Conservation (phyloP, 2,329 filamentous ascomycete genomes). For the Sarocladiaceae sp. region DNA sequence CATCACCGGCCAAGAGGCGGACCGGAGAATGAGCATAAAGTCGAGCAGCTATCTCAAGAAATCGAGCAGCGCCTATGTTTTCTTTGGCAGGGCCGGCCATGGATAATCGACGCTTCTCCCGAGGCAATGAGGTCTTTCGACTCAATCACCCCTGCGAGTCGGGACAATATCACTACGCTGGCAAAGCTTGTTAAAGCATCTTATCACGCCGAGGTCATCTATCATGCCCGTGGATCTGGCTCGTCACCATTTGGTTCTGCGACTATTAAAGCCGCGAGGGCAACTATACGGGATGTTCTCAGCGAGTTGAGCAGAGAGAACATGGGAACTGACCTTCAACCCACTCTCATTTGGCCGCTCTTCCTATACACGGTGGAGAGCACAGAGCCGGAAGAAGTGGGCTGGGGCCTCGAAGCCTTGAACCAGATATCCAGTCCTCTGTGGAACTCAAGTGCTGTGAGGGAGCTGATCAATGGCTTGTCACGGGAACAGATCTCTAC, state of each 20-base stretch:
- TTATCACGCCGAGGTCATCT: not conserved
- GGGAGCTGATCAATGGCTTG: not conserved
- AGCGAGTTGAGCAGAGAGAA: not conserved
- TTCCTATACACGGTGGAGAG: not conserved
- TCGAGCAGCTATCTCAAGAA: not conserved
- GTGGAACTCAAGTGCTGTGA: not conserved
- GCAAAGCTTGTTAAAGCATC: not conserved
- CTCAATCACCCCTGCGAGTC: not conserved
- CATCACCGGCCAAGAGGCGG: not conserved
- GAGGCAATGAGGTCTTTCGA: not conserved
- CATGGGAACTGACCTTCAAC: not conserved
- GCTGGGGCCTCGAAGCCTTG: not conserved
- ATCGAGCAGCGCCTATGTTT: not conserved
- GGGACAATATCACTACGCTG: not conserved
- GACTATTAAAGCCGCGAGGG: not conserved
- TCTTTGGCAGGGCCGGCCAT: not conserved
- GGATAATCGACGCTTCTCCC: not conserved
- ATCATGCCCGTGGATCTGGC: not conserved
- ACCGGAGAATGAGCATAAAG: not conserved
- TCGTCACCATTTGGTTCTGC: not conserved
- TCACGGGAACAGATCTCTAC: not conserved
- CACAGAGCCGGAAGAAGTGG: not conserved
- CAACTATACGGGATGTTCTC: not conserved
- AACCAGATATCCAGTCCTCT: not conserved
- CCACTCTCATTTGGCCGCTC: not conserved